Evolutionary conservation across 768 basidiomycete species (phyloP).

Genomic region (Psilocybe cyanescens): DNA sequence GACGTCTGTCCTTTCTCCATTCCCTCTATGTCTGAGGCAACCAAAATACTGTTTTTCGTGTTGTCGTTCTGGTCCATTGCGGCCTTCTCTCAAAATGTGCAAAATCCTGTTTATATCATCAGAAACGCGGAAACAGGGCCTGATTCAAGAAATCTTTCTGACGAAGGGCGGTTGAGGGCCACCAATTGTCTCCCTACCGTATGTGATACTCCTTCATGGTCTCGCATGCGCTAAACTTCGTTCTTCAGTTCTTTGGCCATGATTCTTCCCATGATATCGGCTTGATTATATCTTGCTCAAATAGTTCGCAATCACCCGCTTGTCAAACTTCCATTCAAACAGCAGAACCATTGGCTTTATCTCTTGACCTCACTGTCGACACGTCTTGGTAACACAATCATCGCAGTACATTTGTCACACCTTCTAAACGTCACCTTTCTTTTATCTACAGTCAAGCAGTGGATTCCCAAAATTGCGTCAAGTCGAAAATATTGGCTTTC

Average conservation of each 20-base stretch:
- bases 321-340: background rate
- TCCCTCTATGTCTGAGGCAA: background rate
- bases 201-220: background rate
- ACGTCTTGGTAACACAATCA: slow-evolving; percentile 11
- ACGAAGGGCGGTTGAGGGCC: background rate
- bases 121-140: slow-evolving; percentile 9
- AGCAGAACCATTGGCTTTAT: slow-evolving; percentile 9
- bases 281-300: slow-evolving; percentile 8
- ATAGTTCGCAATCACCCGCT: background rate
- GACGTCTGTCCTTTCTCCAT: background rate
- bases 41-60: background rate
- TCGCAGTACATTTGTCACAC: background rate
- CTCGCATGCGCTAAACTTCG: background rate
- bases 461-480: slow-evolving; percentile 5
- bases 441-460: background rate
- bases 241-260: background rate
- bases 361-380: slow-evolving; percentile 9
- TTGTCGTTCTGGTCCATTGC: background rate
- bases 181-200: background rate
- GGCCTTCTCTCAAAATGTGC: background rate
- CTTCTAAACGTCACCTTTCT: background rate
- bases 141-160: background rate
- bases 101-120: slow-evolving; percentile 10
- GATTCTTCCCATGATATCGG: slow-evolving; percentile 3
- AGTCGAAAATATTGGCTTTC: slow-evolving; percentile 5